Conservation (phyloP, 2,329 filamentous ascomycete species). For the Furcasterigmium sp. region DNA sequence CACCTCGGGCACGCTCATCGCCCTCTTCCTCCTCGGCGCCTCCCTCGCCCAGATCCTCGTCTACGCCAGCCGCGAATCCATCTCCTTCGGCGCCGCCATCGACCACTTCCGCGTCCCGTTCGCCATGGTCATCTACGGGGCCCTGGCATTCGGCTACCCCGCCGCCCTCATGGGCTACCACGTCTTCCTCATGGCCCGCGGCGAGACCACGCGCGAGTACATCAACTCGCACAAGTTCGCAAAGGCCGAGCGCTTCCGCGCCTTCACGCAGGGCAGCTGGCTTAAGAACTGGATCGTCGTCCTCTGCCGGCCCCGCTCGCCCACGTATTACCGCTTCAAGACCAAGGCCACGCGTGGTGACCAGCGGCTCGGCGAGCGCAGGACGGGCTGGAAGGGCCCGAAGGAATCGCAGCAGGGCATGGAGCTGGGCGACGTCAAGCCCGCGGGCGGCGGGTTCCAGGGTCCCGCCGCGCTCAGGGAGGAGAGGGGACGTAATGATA, state of each 20-base stretch:
- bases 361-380: conserved; percentile 64
- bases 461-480: conserved; percentile 44
- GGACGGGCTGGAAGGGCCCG: conserved; percentile 37
- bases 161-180: conserved; percentile 83
- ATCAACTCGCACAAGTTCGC: conserved; percentile 93
- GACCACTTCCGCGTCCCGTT: conserved; percentile 73
- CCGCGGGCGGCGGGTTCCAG: conserved; percentile 41
- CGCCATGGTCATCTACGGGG: conserved; percentile 80
- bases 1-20: conserved; percentile 68
- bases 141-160: conserved; percentile 73
- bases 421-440: conserved; percentile 66
- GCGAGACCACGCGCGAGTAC: conserved; percentile 94
- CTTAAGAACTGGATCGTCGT: conserved; percentile 78
- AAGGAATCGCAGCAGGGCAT: conserved; percentile 50
- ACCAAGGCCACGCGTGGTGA: conserved; percentile 70
- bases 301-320: conserved; percentile 75
- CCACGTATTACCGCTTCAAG: conserved; percentile 89
- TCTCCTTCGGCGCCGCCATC: conserved; percentile 66
- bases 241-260: conserved; percentile 84
- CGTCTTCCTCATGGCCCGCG: conserved; percentile 81
- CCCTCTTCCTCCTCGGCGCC: conserved; percentile 69
- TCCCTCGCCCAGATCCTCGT: conserved; percentile 76
- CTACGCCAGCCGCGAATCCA: conserved; percentile 57
- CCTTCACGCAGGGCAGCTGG: conserved; percentile 75
- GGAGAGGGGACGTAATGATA: conserved; percentile 12